A percentile compares a stretch with the other conserved stretches of the same genome.
Conservation (phyloP, 441 rosid genomes). For the Cnidoscolus chayamansa region DNA sequence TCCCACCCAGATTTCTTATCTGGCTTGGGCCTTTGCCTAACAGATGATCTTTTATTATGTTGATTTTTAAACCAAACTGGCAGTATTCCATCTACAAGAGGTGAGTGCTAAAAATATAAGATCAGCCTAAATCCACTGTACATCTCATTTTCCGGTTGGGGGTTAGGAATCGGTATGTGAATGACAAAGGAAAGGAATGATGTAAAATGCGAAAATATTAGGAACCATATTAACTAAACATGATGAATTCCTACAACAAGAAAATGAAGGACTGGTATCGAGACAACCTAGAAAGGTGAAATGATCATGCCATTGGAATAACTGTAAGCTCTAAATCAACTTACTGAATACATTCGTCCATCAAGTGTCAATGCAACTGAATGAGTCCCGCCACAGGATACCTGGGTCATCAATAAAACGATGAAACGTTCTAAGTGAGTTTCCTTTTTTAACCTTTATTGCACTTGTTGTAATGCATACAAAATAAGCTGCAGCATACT, state of each 20-base stretch:
- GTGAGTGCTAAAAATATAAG: no score
- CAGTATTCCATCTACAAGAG: no score
- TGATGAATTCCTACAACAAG: background rate
- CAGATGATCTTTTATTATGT: no score
- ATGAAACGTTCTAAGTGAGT: background rate
- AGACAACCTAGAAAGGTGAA: background rate
- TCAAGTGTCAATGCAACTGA: constrained; percentile 86
- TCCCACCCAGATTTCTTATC: no score
- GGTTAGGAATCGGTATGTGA: no score
- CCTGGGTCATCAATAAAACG: constrained; percentile 40
- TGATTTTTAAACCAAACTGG: no score
- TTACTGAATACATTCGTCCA: constrained; percentile 86
- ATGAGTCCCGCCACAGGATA: constrained; percentile 98
- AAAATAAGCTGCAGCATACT: no score
- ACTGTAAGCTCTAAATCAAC: constrained; percentile 20
- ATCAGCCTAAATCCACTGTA: no score
- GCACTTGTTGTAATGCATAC: no score
- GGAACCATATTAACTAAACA: background rate
- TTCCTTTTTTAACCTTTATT: no score
- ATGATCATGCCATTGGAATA: background rate
- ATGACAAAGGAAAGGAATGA: background rate
- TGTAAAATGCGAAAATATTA: background rate
- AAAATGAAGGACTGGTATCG: background rate
- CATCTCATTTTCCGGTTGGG: no score
- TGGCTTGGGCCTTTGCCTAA: no score